Percentiles rank a stretch among this genome's conserved stretches.
Evolutionary conservation across 176 grass and related monocot genomes (phyloP).

Genomic region (Rhynchospora breviuscula): DNA sequence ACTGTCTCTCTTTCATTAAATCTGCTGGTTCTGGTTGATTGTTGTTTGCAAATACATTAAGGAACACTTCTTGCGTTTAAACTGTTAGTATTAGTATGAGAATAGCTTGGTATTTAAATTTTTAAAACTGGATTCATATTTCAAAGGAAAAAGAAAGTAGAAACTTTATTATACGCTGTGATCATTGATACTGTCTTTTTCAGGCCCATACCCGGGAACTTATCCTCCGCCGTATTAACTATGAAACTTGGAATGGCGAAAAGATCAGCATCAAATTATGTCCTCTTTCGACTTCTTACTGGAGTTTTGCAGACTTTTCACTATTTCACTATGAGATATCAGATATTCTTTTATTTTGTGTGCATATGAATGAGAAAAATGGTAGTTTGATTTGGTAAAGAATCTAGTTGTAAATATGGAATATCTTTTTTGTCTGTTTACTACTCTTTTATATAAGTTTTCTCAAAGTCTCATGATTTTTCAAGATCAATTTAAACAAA

Average conservation of each 20-base stretch:
- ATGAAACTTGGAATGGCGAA: constrained; percentile 17
- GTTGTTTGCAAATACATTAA: background rate
- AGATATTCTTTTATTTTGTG: background rate
- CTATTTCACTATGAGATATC: constrained; percentile 14
- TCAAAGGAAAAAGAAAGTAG: background rate
- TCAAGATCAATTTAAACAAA: background rate
- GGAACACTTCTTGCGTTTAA: background rate
- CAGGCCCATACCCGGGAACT: constrained; percentile 53
- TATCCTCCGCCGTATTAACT: constrained; percentile 66
- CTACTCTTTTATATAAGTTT: no score
- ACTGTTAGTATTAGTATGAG: background rate
- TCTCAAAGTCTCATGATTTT: background rate
- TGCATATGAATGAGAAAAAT: background rate
- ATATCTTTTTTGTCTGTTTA: background rate
- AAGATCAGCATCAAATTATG: background rate
- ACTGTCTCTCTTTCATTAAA: background rate
- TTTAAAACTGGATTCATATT: background rate
- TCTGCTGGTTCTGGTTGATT: background rate
- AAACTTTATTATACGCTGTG: background rate
- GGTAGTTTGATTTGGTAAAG: background rate
- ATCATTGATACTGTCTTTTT: constrained; percentile 9
- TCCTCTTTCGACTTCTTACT: background rate
- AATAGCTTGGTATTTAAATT: background rate
- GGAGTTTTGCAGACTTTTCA: background rate
- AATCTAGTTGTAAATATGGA: background rate